phyloP scores from a whole-genome alignment of 176 grass and related monocot genomes.

The Coix lacrymajobi region DNA sequence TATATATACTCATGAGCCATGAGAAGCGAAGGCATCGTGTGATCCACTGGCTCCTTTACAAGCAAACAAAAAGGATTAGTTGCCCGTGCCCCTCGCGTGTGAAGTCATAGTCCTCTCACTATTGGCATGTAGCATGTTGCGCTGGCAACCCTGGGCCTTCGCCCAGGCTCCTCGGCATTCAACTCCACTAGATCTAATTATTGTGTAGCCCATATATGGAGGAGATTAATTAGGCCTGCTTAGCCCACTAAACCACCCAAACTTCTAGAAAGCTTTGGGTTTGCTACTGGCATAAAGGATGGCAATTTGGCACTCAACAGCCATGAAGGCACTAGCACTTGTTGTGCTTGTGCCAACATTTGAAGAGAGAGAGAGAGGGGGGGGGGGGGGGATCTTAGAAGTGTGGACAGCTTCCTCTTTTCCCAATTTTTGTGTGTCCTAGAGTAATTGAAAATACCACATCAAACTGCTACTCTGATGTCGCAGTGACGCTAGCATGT shows the following conservation, averaged over 20 bases:
- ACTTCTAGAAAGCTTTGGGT: background rate
- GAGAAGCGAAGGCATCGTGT: background rate
- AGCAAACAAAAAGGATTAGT: background rate
- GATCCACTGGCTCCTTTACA: conserved; percentile 13
- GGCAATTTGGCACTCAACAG: conserved; percentile 23
- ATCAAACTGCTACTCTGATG: background rate
- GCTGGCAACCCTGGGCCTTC: background rate
- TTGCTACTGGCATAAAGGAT: background rate
- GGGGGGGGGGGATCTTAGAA: background rate
- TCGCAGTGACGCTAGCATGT: conserved; percentile 2
- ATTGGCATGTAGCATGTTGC: background rate
- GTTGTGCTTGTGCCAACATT: background rate
- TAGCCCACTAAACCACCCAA: background rate
- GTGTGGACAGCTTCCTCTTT: background rate
- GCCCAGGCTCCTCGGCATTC: background rate
- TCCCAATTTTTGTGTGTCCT: background rate
- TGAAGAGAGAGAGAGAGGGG: no score
- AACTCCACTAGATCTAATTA: background rate
- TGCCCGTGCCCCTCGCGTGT: background rate
- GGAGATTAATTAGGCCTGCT: background rate
- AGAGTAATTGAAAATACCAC: background rate
- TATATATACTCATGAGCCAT: background rate
- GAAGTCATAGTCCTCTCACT: conserved; percentile 17
- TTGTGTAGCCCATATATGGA: background rate
- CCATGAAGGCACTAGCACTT: conserved; percentile 2